Percentiles rank a stretch among this genome's conserved stretches.
These are phyloP conservation scores for Podospora pseudocomata DNA, from an alignment of 495 filamentous ascomycete genomes.

Conservation along the genomic window DNA sequence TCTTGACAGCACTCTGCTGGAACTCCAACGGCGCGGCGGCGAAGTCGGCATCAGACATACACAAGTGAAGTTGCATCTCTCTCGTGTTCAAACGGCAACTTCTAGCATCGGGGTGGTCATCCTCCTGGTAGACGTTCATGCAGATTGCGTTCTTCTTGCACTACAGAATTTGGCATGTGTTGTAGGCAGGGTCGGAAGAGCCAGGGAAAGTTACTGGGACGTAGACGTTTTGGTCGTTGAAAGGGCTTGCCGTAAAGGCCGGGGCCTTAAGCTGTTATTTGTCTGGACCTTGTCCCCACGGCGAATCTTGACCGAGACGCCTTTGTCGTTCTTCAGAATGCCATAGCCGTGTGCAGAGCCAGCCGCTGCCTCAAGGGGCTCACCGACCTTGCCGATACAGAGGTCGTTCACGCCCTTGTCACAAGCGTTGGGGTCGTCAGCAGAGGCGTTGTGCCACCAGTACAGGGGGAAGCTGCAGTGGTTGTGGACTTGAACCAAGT, in stretches of 20 bases:
- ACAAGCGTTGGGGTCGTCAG: background rate
- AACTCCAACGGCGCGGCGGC: background rate
- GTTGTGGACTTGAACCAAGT: background rate
- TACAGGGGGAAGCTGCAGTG: background rate
- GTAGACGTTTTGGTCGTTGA: background rate
- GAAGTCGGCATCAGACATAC: background rate
- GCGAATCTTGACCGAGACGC: background rate
- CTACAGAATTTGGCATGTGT: background rate
- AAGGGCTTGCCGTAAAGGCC: background rate
- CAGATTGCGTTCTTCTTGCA: background rate
- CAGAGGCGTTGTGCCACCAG: background rate
- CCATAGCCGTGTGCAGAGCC: background rate
- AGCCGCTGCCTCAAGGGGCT: background rate
- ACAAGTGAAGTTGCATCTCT: background rate
- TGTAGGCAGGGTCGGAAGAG: background rate
- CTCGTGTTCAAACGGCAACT: background rate
- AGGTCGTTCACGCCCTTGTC: background rate
- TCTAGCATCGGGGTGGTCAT: background rate
- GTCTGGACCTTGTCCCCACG: background rate
- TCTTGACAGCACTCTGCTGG: background rate
- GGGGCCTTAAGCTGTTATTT: background rate
- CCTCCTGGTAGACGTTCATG: background rate
- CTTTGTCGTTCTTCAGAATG: background rate
- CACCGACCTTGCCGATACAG: background rate
- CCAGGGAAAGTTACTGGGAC: background rate